Base-by-base conservation (phyloP, 164 flowering plant genomes). In the Vitis rotundifolia region DNA sequence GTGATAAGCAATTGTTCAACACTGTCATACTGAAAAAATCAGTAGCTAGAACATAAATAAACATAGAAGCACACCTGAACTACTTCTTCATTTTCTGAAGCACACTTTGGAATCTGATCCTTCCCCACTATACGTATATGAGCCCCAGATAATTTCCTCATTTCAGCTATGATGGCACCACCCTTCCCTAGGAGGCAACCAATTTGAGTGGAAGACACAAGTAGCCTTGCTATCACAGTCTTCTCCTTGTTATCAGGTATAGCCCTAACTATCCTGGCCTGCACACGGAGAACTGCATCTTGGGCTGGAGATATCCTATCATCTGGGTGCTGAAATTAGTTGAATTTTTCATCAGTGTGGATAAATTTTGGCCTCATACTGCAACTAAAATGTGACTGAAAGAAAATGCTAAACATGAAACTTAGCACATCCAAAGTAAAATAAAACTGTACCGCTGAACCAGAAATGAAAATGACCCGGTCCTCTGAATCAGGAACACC, bases 101-200 rank as follows among this genome's bases (percentile, higher is more conserved):
- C 94, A 81, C 86, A 82, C 68, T 77, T 79, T 15, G 98, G 97
- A 66, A 81, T 73, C 76, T 89, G 92, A 79, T 93, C 98, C 84
- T 88, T 91, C 64, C 91, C 91, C 73, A 91, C 57, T 68, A 95
- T 86, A 31, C 92, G 92, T 63, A 95, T 92, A 78, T 89, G 77
- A 69, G 99, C 97, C 47, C 98, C 85, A 70, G 98, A 68, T 61
- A 73, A 75, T 81, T 89, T 91, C 76, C 97, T 84, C 95, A 95
- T 93, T 75, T 93, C 98, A 56, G 94, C 76, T 59, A 95, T 90
- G 68, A 91, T 78, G 54, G 93, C 63, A 67, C 99, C 98, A 79
- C 97, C 96, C 78, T 89, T 91, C 28, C 99, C 99, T 73, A 95
- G 88, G 31, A 95, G 89, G 78, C 94, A 91, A 59, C 93, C 93